Percentiles rank a stretch among this genome's conserved stretches.
phyloP scores from a whole-genome alignment of 2,329 filamentous ascomycete species.

The Aspergillus caelatus region DNA sequence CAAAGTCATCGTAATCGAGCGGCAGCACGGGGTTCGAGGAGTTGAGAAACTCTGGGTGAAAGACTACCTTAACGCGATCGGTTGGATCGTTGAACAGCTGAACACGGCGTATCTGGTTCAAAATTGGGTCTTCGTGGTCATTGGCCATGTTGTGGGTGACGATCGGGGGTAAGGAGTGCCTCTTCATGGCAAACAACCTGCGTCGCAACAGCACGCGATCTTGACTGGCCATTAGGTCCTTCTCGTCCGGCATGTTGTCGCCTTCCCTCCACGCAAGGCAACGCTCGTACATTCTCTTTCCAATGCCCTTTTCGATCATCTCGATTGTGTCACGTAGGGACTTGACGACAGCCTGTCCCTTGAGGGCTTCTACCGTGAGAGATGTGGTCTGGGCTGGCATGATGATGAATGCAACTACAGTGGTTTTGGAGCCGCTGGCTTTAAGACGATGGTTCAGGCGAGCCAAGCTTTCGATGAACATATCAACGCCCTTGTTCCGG shows the following conservation, averaged over 20 bases:
- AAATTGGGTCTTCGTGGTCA: slow-evolving; percentile 86
- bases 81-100: slow-evolving; percentile 95
- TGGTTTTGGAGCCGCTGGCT: slow-evolving; percentile 80
- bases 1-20: slow-evolving; percentile 97
- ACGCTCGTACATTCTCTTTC: slow-evolving; percentile 90
- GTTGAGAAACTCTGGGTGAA: slow-evolving; percentile 97
- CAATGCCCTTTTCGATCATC: slow-evolving; percentile 89
- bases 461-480: slow-evolving; percentile 97
- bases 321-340: slow-evolving; percentile 90
- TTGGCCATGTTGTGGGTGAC: slow-evolving; percentile 99
- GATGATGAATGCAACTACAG: slow-evolving; percentile 96
- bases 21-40: slow-evolving; percentile 93
- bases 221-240: slow-evolving; percentile 88
- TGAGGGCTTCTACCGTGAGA: slow-evolving; percentile 90
- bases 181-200: slow-evolving; percentile 95
- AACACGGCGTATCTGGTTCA: slow-evolving; percentile 94
- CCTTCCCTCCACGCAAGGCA: slow-evolving; percentile 96
- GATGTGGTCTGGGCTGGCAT: slow-evolving; percentile 97
- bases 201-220: slow-evolving; percentile 91
- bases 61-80: slow-evolving; percentile 95
- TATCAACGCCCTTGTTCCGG: slow-evolving; percentile 97
- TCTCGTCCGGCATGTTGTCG: slow-evolving; percentile 90
- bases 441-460: slow-evolving; percentile 94
- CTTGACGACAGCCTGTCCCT: slow-evolving; percentile 97
- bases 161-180: slow-evolving; percentile 84